Evolutionary conservation across 2,329 filamentous ascomycete genomes (phyloP).

Genomic region (Claviceps sp.): DNA sequence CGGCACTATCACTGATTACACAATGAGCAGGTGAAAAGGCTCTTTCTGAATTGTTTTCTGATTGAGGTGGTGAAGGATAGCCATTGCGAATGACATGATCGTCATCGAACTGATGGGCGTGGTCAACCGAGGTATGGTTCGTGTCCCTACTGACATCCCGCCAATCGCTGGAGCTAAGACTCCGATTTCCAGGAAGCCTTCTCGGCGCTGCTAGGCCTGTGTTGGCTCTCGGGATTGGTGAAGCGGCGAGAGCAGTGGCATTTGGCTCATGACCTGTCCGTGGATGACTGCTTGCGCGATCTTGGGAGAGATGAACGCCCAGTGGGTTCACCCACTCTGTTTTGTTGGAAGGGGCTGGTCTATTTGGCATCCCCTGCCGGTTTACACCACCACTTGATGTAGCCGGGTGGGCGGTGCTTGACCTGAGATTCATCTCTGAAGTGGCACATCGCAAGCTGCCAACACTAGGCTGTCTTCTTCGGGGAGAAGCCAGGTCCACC

Average conservation of each 20-base stretch:
- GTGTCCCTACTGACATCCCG: background rate
- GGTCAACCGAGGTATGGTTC: background rate
- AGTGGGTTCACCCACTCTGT: conserved; percentile 33
- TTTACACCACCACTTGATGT: conserved; percentile 18
- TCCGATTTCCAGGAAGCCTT: conserved; percentile 28
- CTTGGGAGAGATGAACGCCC: conserved; percentile 30
- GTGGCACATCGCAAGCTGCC: conserved; percentile 18
- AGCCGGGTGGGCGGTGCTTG: conserved; percentile 16
- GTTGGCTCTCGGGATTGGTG: background rate
- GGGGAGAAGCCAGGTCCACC: conserved; percentile 26
- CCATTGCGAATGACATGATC: conserved; percentile 6
- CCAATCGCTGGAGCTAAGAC: conserved; percentile 18
- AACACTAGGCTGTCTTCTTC: conserved; percentile 15
- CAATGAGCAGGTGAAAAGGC: conserved; percentile 11
- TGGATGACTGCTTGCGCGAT: conserved; percentile 8
- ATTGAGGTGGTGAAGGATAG: conserved; percentile 26
- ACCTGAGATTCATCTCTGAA: conserved; percentile 26
- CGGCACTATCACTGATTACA: conserved; percentile 6
- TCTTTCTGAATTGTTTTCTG: conserved; percentile 15
- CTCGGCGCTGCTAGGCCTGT: conserved; percentile 11
- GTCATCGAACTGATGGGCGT: background rate
- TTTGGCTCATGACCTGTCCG: conserved; percentile 1
- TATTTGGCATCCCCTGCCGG: conserved; percentile 14
- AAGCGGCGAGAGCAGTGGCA: background rate
- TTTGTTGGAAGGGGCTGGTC: conserved; percentile 15